Evolutionary conservation across 495 filamentous ascomycete species (phyloP).

Genomic region (Pyrenula aspistea): DNA sequence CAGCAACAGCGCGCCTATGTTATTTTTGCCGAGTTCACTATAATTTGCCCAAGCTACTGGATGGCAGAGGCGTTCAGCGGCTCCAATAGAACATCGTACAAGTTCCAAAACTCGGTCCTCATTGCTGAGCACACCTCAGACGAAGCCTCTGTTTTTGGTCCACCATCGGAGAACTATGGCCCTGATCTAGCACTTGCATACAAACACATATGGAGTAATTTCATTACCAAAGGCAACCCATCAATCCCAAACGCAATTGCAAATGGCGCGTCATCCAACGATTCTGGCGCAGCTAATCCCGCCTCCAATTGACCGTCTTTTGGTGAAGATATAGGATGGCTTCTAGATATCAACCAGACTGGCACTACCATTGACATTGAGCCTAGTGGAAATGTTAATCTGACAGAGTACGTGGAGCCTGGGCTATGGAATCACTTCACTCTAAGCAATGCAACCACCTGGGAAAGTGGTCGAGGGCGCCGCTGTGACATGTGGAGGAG

Average conservation of each 20-base stretch:
- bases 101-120: conserved; percentile 50
- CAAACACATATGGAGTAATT: conserved; percentile 32
- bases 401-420: conserved; percentile 12
- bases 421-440: conserved; percentile 36
- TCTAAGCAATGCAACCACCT: conserved; percentile 32
- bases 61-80: conserved; percentile 42
- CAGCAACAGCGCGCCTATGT: conserved; percentile 32
- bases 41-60: conserved; percentile 53
- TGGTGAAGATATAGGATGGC: conserved; percentile 15
- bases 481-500: conserved; percentile 46
- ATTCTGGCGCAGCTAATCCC: neutral
- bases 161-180: neutral
- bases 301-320: conserved; percentile 18
- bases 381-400: conserved; percentile 4
- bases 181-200: conserved; percentile 8
- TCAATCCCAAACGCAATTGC: conserved; percentile 14
- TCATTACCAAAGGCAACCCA: conserved; percentile 39
- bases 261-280: neutral
- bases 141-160: neutral
- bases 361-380: conserved; percentile 22
- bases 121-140: conserved; percentile 45
- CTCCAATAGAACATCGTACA: conserved; percentile 26
- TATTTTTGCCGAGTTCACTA: conserved; percentile 47
- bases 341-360: conserved; percentile 43
- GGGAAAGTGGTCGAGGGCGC: conserved; percentile 43